Evolutionary conservation across 371 early-diverging fungal genomes (phyloP), one percentile per base, ranked within the genome.

Genomic region (Lichtheimia hyalospora): DNA sequence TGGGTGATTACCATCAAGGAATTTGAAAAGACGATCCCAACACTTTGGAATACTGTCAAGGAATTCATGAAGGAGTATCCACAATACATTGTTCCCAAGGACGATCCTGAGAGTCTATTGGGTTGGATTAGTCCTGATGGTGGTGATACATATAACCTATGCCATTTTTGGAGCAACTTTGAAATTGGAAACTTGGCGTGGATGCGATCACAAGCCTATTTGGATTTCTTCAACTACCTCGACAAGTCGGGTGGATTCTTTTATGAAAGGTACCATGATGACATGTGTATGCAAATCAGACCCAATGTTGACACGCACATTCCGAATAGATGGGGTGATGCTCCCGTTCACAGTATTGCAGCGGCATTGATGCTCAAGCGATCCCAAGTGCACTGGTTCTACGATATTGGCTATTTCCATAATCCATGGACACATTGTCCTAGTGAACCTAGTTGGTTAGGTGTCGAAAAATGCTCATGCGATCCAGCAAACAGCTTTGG

Each of bases 301-400:
- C 16, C 12, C 18, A 20, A 8, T 21, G 96, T 95, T 70, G 89
- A 25, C 25, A 25, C 5, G 93, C 62, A 90, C 91, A n/a, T n/a
- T n/a, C n/a, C n/a, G 60, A 89, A 91, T 52, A 93, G 93, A 6
- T 96, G 97, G 96, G 96, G 97, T 6, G 97, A 98, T 83, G 98
- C 97, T 0, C 97, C 98, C 2, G 92, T 97, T 0, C 98, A 96
- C 69, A 90, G 93, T 1, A 82, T 96, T 64, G 88, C 87, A 18
- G 89, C 88, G 15, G 84, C 87, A 10, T 34, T 95, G 54, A 75
- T 92, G 66, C 70, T 90, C 49, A 70, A 79, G 21, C 75, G 85
- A 59, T 69, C 79, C 7, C 77, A 95, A 67, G 72, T 96, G 3
- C 96, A 97, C 58, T 96, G 88, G 71, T 98, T 98, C 77, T 83